Percentiles rank a stretch among this genome's conserved stretches.
These are phyloP conservation scores for Chlorella sp. DNA, from an alignment of 139 green algal genomes.

Conservation along the genomic window DNA sequence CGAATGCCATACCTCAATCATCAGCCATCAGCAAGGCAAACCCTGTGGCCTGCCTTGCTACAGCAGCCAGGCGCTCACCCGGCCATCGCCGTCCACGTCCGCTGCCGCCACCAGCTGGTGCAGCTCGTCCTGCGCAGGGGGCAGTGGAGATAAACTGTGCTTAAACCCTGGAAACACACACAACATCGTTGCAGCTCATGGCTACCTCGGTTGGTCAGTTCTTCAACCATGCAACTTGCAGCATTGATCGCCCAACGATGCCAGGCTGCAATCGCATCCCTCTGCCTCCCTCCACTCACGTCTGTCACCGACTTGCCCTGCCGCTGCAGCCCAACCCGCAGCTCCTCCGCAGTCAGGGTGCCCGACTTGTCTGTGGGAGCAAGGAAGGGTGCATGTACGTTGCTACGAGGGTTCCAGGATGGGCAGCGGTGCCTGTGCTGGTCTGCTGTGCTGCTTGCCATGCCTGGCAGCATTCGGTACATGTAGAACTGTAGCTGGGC, in stretches of 20 bases:
- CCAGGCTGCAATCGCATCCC: background rate
- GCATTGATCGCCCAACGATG: too few relatives aligned
- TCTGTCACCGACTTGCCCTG: slow-evolving; percentile 3
- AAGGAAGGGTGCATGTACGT: background rate
- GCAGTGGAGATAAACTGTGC: too few relatives aligned
- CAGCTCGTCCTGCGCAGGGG: slow-evolving; percentile 8
- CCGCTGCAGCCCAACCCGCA: slow-evolving; percentile 28
- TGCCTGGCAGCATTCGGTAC: too few relatives aligned
- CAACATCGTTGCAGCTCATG: too few relatives aligned
- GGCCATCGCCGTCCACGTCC: slow-evolving; percentile 19
- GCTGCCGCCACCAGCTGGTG: slow-evolving; percentile 10
- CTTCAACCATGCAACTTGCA: too few relatives aligned
- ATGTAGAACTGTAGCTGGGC: too few relatives aligned
- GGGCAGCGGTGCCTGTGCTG: too few relatives aligned
- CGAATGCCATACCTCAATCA: too few relatives aligned
- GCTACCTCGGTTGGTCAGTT: too few relatives aligned
- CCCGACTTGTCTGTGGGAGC: background rate
- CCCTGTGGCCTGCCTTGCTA: background rate
- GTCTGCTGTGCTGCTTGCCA: too few relatives aligned
- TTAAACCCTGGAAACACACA: too few relatives aligned
- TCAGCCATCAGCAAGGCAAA: background rate
- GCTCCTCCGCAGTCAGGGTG: background rate
- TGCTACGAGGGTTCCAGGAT: background rate
- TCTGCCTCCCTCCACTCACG: background rate
- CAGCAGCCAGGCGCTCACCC: background rate